phyloP scores from a whole-genome alignment of 228 moss, liverwort and hornwort genomes.

The Sphagnum fallax region DNA sequence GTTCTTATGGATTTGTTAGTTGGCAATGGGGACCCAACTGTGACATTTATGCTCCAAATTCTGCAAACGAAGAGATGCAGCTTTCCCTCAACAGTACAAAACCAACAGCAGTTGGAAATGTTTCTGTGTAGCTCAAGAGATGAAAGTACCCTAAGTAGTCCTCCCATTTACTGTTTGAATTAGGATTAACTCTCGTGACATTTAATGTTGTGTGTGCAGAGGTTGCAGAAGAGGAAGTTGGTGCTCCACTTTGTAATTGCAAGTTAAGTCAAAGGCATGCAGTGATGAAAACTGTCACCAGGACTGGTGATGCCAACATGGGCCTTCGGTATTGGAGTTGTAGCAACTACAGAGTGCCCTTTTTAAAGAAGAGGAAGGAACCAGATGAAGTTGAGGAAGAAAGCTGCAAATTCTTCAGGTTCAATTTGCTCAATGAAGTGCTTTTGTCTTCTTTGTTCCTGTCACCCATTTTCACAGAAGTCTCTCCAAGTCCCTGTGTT shows the following conservation, averaged over 20 bases:
- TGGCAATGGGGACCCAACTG: not conserved
- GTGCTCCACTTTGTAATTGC: conserved; percentile 41
- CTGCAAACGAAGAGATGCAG: not conserved
- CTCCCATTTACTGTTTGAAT: not conserved
- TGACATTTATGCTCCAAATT: not conserved
- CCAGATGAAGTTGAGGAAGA: conserved; percentile 25
- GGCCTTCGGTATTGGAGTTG: conserved; percentile 65
- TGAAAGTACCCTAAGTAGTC: not conserved
- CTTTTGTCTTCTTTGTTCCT: not conserved
- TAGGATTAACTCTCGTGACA: not conserved
- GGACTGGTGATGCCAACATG: conserved; percentile 51
- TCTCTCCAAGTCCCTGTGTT: too few relatives aligned
- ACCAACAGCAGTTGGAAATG: not conserved
- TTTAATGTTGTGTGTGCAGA: conserved; percentile 10
- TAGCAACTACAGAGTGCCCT: conserved; percentile 35
- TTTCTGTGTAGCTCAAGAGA: not conserved
- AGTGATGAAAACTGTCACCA: conserved; percentile 31
- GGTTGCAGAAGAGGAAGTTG: conserved; percentile 19
- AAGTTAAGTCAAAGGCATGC: conserved; percentile 39
- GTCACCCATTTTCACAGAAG: too few relatives aligned
- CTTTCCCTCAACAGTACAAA: not conserved
- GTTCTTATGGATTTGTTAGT: not conserved
- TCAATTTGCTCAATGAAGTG: too few relatives aligned
- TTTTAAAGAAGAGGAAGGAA: conserved; percentile 41
- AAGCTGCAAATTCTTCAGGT: conserved; percentile 59